Evolutionary conservation across 257 asterid species (phyloP).

Genomic region (Mitragyna speciosa): DNA sequence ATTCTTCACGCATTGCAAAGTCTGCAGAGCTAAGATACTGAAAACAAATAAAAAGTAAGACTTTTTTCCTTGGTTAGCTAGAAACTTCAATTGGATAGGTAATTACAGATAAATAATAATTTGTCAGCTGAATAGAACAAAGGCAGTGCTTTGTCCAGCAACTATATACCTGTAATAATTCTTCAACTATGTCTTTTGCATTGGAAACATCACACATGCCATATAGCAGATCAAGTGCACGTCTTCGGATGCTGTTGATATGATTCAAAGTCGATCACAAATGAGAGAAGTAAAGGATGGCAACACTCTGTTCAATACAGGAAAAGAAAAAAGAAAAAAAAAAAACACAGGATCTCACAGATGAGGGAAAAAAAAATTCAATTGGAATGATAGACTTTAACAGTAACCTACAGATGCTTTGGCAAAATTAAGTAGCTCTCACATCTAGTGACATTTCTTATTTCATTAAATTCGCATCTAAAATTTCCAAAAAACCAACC

Average conservation of each 20-base stretch:
- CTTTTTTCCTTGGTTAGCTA: conserved; percentile 14
- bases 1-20: conserved; percentile 59
- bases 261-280: background rate
- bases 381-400: background rate
- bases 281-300: conserved; percentile 7
- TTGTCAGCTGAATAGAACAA: conserved; percentile 19
- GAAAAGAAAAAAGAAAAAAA: background rate
- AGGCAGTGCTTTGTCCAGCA: conserved; percentile 16
- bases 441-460: background rate
- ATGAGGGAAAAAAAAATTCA: too few species aligned
- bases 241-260: conserved; percentile 72
- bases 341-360: background rate
- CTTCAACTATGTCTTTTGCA: conserved; percentile 98
- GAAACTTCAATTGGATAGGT: background rate
- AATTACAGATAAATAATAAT: conserved; percentile 8
- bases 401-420: background rate
- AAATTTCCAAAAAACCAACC: background rate
- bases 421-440: background rate
- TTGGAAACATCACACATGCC: conserved; percentile 99
- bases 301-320: background rate
- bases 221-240: conserved; percentile 94
- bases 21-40: conserved; percentile 90
- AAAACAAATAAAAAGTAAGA: conserved; percentile 27
- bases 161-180: conserved; percentile 90
- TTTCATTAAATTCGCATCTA: background rate